Evolutionary conservation across 2,329 filamentous ascomycete species (phyloP).

Genomic region (Rutstroemia sp.): DNA sequence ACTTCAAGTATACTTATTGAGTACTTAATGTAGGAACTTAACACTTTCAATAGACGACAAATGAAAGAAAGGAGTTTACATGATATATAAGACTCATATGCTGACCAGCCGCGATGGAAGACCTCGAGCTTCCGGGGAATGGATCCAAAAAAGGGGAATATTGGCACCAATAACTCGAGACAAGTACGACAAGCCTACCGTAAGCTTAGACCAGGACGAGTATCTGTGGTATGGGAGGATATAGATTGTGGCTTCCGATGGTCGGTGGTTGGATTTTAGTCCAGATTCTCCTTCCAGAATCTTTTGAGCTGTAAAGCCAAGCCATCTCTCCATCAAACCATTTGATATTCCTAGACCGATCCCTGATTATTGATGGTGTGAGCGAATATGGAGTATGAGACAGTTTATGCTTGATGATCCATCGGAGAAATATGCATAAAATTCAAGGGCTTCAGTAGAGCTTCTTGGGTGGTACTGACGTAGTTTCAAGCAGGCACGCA

Average conservation of each 20-base stretch:
- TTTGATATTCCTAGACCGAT: not conserved
- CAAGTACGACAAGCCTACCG: too few species aligned
- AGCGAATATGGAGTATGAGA: not conserved
- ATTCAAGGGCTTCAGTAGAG: not conserved
- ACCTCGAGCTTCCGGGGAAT: not conserved
- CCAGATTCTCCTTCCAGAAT: too few species aligned
- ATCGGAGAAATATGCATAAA: not conserved
- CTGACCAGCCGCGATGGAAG: not conserved
- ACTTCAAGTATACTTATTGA: conserved; percentile 28
- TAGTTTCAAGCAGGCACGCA: not conserved
- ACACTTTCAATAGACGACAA: not conserved
- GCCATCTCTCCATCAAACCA: not conserved
- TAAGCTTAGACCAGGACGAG: too few species aligned
- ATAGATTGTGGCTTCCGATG: too few species aligned
- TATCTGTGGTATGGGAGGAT: too few species aligned
- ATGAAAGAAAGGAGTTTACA: not conserved
- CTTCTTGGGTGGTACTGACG: not conserved
- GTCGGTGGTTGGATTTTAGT: too few species aligned
- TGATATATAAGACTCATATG: not conserved
- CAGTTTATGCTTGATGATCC: conserved; percentile 6
- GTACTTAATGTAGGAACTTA: not conserved
- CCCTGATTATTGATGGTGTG: too few species aligned
- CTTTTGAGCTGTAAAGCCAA: too few species aligned
- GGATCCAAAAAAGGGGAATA: too few species aligned
- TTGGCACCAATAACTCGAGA: too few species aligned